These are phyloP conservation scores for Capronia epimyces DNA, from an alignment of 2,329 filamentous ascomycete genomes.

Conservation along the genomic window DNA sequence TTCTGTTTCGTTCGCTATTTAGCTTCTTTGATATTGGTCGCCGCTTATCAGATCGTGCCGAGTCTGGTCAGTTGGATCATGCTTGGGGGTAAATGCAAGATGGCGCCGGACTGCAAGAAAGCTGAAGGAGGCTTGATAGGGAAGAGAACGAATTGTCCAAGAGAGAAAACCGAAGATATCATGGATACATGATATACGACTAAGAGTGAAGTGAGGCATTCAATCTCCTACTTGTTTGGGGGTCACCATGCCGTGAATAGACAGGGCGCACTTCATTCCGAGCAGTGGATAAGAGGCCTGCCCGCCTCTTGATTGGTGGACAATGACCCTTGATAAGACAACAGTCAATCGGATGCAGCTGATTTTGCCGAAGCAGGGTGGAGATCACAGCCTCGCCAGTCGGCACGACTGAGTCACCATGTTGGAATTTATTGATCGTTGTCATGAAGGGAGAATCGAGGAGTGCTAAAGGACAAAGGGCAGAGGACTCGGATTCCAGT, in stretches of 20 bases:
- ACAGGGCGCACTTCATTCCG: slow-evolving; percentile 2
- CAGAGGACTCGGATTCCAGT: too few relatives aligned
- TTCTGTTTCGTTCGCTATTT: too few relatives aligned
- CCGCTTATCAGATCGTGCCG: neutral
- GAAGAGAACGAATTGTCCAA: too few relatives aligned
- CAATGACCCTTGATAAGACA: neutral
- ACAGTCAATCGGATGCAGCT: neutral
- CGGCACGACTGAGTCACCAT: neutral
- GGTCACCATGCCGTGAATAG: neutral
- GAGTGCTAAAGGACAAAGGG: too few relatives aligned
- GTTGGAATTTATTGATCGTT: too few relatives aligned
- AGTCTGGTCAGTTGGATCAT: neutral
- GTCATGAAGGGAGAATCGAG: too few relatives aligned
- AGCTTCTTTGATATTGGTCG: neutral
- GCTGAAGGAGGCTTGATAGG: neutral
- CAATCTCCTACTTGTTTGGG: neutral
- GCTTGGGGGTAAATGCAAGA: neutral
- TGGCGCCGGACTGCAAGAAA: neutral
- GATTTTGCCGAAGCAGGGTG: neutral
- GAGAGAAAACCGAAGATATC: too few relatives aligned
- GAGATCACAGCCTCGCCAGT: neutral
- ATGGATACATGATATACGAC: too few relatives aligned
- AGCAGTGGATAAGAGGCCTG: neutral
- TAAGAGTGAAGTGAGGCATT: neutral
- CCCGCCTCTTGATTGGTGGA: neutral